phyloP scores from a whole-genome alignment of 2,329 filamentous ascomycete species.

The Cyclaneusma minus region DNA sequence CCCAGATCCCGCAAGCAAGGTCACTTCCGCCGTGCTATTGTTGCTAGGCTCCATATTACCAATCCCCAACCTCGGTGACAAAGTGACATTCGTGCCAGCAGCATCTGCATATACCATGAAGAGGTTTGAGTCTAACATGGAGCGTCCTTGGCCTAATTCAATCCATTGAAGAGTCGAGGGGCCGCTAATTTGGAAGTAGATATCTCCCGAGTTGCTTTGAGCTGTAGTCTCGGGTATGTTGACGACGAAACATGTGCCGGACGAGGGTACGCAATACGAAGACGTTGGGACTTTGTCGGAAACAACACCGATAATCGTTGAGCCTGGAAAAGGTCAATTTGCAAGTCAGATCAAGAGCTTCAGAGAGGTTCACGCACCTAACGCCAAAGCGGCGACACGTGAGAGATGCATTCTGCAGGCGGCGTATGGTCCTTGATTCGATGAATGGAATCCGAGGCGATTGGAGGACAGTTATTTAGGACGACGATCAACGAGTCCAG shows the following conservation, averaged over 20 bases:
- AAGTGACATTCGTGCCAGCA: constrained; percentile 35
- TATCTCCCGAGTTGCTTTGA: constrained; percentile 32
- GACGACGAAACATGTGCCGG: constrained; percentile 25
- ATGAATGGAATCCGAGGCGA: too few relatives aligned
- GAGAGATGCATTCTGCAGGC: too few relatives aligned
- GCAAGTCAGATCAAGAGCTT: too few relatives aligned
- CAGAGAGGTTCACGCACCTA: too few relatives aligned
- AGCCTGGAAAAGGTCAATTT: too few relatives aligned
- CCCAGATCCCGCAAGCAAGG: constrained; percentile 35
- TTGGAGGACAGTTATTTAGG: too few relatives aligned
- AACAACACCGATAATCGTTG: constrained; percentile 47
- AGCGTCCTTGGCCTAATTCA: constrained; percentile 35
- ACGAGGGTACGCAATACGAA: constrained; percentile 9
- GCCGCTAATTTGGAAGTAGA: constrained; percentile 40
- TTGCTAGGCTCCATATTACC: constrained; percentile 27
- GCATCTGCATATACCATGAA: constrained; percentile 40
- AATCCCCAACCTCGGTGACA: constrained; percentile 32
- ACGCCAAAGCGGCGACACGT: too few relatives aligned
- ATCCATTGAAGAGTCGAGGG: constrained; percentile 37
- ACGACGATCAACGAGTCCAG: too few relatives aligned
- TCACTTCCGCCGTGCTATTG: constrained; percentile 26
- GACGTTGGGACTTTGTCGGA: constrained; percentile 12
- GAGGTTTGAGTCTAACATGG: constrained; percentile 39
- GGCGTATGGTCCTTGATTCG: too few relatives aligned
- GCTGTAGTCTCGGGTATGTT: constrained; percentile 37